A percentile compares a stretch with the other conserved stretches of the same genome.
Conservation (phyloP, 2,329 filamentous ascomycete species). For the Calonectria hongkongensis region DNA sequence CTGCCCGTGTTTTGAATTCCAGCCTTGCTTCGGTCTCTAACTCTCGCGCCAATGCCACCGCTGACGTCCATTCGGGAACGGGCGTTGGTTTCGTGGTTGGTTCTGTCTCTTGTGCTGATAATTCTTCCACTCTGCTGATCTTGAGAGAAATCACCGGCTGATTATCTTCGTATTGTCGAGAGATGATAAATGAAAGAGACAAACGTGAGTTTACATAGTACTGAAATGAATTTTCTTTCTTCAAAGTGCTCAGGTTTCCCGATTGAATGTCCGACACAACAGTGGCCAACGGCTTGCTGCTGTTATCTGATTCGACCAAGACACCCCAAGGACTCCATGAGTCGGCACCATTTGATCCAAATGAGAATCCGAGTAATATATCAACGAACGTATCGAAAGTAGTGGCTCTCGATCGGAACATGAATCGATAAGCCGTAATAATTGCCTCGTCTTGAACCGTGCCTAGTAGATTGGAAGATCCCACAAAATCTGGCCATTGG, state of each 20-base stretch:
- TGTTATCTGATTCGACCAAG: not conserved
- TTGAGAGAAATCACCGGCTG: not conserved
- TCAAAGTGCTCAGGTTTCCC: not conserved
- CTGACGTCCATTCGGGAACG: not conserved
- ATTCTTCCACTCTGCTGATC: not conserved
- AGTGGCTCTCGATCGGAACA: not conserved
- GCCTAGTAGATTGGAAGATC: not conserved
- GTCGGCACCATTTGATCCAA: not conserved
- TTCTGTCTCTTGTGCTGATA: not conserved
- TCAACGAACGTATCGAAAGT: not conserved
- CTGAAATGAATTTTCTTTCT: not conserved
- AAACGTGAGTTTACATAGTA: not conserved
- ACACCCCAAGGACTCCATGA: conserved; percentile 10
- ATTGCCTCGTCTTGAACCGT: not conserved
- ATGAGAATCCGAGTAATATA: not conserved
- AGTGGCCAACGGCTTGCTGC: not conserved
- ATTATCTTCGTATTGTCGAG: not conserved
- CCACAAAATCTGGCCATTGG: not conserved
- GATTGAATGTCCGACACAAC: not conserved
- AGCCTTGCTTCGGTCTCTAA: not conserved
- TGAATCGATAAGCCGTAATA: not conserved
- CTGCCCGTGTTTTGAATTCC: not conserved
- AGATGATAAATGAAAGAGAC: not conserved
- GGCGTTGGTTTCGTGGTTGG: not conserved
- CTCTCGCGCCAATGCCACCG: not conserved